Conservation (phyloP, 2,329 filamentous ascomycete genomes). For the Ascochyta viciae-villosae region DNA sequence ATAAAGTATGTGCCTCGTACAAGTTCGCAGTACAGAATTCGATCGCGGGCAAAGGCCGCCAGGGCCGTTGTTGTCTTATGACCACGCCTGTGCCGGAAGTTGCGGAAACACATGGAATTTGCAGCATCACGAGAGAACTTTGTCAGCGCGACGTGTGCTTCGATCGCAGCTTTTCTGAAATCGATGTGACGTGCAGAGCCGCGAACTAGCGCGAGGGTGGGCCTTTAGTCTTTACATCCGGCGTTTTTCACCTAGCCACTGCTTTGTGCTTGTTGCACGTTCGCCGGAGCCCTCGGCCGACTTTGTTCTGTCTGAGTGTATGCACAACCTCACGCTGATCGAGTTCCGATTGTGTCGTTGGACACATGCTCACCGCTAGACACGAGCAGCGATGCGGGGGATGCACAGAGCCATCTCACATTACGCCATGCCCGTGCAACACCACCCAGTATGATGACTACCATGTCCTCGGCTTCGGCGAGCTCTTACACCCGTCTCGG, state of each 20-base stretch:
- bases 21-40: neutral
- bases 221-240: neutral
- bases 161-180: conserved; percentile 26
- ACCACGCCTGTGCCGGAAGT: conserved; percentile 26
- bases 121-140: conserved; percentile 31
- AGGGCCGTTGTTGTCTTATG: conserved; percentile 21
- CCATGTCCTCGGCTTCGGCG: conserved; percentile 18
- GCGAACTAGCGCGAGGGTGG: conserved; percentile 15
- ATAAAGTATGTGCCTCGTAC: conserved; percentile 5
- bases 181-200: conserved; percentile 12
- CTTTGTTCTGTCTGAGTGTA: neutral
- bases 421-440: conserved; percentile 6
- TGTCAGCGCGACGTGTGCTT: conserved; percentile 34
- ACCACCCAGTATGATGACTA: conserved; percentile 1
- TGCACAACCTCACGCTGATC: neutral
- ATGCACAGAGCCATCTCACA: conserved; percentile 6
- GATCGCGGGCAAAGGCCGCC: conserved; percentile 9
- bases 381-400: neutral
- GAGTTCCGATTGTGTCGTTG: neutral
- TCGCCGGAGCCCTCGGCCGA: conserved; percentile 1
- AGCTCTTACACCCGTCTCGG: conserved; percentile 24
- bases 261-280: neutral
- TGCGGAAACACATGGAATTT: conserved; percentile 27
- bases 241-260: neutral
- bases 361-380: neutral